Percentiles rank a stretch among this genome's conserved stretches.
Evolutionary conservation across 768 basidiomycete species (phyloP).

Genomic region (Exidia glandulosa): DNA sequence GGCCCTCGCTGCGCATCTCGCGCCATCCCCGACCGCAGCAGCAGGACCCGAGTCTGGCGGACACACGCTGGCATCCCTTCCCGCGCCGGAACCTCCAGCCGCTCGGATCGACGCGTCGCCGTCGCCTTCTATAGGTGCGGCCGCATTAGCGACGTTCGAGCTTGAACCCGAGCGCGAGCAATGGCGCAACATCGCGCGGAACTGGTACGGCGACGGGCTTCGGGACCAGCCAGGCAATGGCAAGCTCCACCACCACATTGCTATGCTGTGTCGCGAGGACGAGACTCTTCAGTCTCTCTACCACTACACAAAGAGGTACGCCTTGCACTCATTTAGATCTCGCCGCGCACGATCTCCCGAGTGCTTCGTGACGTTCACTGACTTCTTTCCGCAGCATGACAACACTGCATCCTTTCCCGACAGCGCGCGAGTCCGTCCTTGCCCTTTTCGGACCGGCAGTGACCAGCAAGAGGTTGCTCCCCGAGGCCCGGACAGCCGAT

Average conservation of each 20-base stretch:
- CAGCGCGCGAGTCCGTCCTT: constrained; percentile 82
- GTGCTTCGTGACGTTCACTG: not conserved
- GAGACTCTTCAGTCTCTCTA: constrained; percentile 82
- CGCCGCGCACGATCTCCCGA: not conserved
- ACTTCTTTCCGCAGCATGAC: constrained; percentile 52
- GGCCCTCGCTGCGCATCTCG: constrained; percentile 75
- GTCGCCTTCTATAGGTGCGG: constrained; percentile 72
- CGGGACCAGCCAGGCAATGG: constrained; percentile 89
- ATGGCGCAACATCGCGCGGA: constrained; percentile 80
- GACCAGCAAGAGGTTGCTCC: constrained; percentile 60
- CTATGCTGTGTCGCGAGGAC: constrained; percentile 67
- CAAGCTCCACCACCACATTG: constrained; percentile 88
- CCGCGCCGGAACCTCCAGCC: constrained; percentile 27
- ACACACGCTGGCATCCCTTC: constrained; percentile 7
- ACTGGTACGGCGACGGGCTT: constrained; percentile 87
- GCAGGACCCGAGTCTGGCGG: constrained; percentile 7
- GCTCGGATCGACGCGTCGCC: constrained; percentile 54
- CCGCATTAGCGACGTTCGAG: constrained; percentile 70
- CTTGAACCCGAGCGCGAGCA: constrained; percentile 86
- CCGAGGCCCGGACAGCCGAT: constrained; percentile 64
- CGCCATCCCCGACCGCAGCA: constrained; percentile 39
- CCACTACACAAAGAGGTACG: constrained; percentile 90
- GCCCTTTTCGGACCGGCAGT: constrained; percentile 74
- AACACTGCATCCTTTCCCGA: constrained; percentile 77
- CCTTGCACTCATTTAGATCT: constrained; percentile 5